A percentile compares a stretch with the other conserved stretches of the same genome.
These are phyloP conservation scores for Colletotrichum caudatum DNA, from an alignment of 2,329 filamentous ascomycete species.

Conservation along the genomic window DNA sequence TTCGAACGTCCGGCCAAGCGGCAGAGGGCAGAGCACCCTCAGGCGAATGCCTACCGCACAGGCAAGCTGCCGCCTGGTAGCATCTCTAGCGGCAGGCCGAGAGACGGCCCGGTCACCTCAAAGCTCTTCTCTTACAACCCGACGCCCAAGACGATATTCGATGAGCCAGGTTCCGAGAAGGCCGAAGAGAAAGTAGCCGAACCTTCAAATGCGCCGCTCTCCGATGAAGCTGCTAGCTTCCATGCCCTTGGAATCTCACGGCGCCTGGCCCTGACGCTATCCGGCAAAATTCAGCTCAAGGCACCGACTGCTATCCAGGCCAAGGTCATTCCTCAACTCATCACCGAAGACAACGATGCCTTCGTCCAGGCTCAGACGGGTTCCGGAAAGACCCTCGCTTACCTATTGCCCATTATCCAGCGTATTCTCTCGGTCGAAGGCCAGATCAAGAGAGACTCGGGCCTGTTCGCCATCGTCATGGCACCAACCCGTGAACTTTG, in stretches of 20 bases:
- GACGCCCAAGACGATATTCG: conserved; percentile 71
- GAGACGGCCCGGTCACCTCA: conserved; percentile 77
- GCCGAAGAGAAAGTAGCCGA: conserved; percentile 66
- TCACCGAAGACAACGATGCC: conserved; percentile 86
- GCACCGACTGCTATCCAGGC: conserved; percentile 96
- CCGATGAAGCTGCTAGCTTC: conserved; percentile 87
- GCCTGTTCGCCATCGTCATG: conserved; percentile 92
- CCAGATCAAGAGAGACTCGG: conserved; percentile 82
- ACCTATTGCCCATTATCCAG: conserved; percentile 91
- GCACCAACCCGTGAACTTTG: conserved; percentile 94
- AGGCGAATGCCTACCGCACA: conserved; percentile 49
- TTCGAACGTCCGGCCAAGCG: conserved; percentile 58
- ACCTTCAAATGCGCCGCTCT: conserved; percentile 91
- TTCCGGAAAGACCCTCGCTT: conserved; percentile 97
- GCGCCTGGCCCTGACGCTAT: conserved; percentile 82
- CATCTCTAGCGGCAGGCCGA: conserved; percentile 46
- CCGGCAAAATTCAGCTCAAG: conserved; percentile 87
- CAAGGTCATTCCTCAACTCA: conserved; percentile 83
- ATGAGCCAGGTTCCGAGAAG: conserved; percentile 59
- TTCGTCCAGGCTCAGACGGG: conserved; percentile 98
- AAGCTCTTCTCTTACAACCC: conserved; percentile 95
- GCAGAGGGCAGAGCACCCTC: conserved; percentile 53
- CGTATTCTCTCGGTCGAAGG: conserved; percentile 82
- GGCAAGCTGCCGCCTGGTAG: conserved; percentile 54
- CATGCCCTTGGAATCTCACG: conserved; percentile 85